Evolutionary conservation across 2,329 filamentous ascomycete genomes (phyloP), one percentile per base, ranked within the genome.

Genomic region (Periconia sp.): DNA sequence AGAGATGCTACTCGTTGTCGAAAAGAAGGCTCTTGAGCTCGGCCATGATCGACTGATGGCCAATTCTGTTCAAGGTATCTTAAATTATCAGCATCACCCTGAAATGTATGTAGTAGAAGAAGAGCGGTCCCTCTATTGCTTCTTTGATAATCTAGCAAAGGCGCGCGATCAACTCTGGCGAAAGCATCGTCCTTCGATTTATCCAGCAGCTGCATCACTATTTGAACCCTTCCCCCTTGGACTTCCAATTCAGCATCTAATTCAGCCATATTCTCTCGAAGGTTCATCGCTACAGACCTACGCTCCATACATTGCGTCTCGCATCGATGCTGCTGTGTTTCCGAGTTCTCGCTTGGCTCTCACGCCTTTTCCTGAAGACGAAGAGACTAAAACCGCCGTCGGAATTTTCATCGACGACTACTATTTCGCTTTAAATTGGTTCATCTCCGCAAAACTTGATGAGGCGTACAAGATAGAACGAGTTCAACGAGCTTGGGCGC

Each of bases 351-450:
- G 5, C 7, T 33, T n/a, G 4, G 62, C 57, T 7, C 43, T 65
- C 1, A 36, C 46, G 4, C 36, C 46, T 4, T 13, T 59, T n/a
- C 50, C 63, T 3, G 19, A 38, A 3, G 59, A 63, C 13, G 39
- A 61, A 13, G 63, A 67, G 3, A 51, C 34, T 0, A 35, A 32
- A 13, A 26, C 48, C 9, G 61, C 66, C 5, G 64, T 69, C 17
- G 68, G 66, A 4, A 13, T 36, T 0, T 71, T 69, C 31, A 50
- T 71, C 2, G 69, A 73, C 30, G 57, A 57, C 32, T 72, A 67
- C 41, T 4, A 28, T 1, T 39, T 43, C 9, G 68, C 68, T 9
- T 34, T 72, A 9, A 23, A 32, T 6, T 37, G 66, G 9, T 61
- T 65, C 10, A 36, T 63, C 23, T 52, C 57, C 4, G 21, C 48